Conservation (phyloP, 441 rosid genomes). For the Populus tomentosa region DNA sequence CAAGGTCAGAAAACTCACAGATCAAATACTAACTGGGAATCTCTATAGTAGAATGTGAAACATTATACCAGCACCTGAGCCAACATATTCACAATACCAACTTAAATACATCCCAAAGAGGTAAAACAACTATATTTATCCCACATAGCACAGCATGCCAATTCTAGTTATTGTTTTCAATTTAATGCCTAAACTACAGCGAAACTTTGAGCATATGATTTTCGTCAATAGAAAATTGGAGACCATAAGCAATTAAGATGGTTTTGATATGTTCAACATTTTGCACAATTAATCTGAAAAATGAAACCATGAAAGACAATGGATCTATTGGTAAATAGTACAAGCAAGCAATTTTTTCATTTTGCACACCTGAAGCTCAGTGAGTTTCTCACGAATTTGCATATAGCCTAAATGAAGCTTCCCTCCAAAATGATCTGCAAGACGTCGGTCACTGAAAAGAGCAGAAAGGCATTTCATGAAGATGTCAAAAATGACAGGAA, state of each 20-base stretch:
- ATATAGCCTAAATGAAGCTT: slow-evolving; percentile 97
- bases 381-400: slow-evolving; percentile 93
- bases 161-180: slow-evolving; percentile 3
- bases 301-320: background rate
- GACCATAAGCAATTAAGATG: background rate
- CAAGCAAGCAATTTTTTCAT: background rate
- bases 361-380: slow-evolving; percentile 75
- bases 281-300: background rate
- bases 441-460: slow-evolving; percentile 89
- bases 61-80: slow-evolving; percentile 66
- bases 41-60: slow-evolving; percentile 53
- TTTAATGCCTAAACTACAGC: background rate
- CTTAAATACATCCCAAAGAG: slow-evolving; percentile 30
- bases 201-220: background rate
- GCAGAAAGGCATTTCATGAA: slow-evolving; percentile 18
- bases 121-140: slow-evolving; percentile 13
- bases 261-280: background rate
- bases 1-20: slow-evolving; percentile 55
- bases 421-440: slow-evolving; percentile 99
- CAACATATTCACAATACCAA: slow-evolving; percentile 51
- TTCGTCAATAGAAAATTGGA: background rate
- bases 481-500: slow-evolving; percentile 26
- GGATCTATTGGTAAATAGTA: background rate
- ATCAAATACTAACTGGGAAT: slow-evolving; percentile 47
- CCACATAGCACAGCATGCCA: slow-evolving; percentile 14